Evolutionary conservation across 176 grass and related monocot species (phyloP), one percentile per base, ranked within the genome.

Genomic region (Dendrocalamus sinicus): DNA sequence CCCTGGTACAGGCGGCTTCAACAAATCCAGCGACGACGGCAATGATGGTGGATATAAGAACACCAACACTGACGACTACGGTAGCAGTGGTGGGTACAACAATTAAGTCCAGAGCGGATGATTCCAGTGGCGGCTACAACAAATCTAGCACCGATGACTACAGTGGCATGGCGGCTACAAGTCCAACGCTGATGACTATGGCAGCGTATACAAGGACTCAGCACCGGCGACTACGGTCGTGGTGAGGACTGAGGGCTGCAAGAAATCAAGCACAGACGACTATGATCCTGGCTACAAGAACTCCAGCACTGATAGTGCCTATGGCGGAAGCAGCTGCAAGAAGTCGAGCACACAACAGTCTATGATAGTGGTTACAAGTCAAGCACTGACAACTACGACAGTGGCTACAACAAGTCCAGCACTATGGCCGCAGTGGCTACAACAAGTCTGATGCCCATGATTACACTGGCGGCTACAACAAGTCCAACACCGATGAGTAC

Each of bases 401-500:
- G 39, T 10, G 54, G 67, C 37, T 58, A 85, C 15, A 78, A 87
- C 4, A 60, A 60, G 7, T 43, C 53, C 7, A 23, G 52, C 52
- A 77, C 53, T 60, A 59, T 1, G 48, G 9, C 1, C 47, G 6
- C 3, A 55, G 15, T 0, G 58, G 76, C 1, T 78, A 83, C 73
- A 77, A 77, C 9, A 78, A 83, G 12, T 52, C 80, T 14, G 3
- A 11, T 7, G 9, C 65, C 0, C 72, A 64, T 6, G 22, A 55
- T 30, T 76, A 72, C 13, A 41, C 32, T 3, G 32, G 19, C 7
- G 46, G 82, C 72, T 67, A 67, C 60, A 65, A 55, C 5, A 44
- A 77, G 48, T 77, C 83, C 12, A 48, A 50, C 48, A 22, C 82
- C 48, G 51, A 70, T 22, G 83, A 78, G 82, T 84, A 67, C 11